These are phyloP conservation scores for Amaranthus palmeri DNA, from an alignment of 148 eudicot species.

Conservation along the genomic window DNA sequence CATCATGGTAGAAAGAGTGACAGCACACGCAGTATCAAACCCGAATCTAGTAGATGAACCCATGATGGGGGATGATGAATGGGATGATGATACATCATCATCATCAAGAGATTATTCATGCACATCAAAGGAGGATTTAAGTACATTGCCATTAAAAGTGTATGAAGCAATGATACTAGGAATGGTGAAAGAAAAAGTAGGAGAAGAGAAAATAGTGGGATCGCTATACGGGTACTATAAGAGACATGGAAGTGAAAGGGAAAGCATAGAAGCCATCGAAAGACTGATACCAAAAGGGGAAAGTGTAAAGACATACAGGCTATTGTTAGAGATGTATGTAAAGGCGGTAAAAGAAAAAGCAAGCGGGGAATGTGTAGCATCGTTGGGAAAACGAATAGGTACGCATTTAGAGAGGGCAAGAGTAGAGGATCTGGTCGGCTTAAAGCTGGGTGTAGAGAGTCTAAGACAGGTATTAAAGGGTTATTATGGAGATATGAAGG, in stretches of 20 bases:
- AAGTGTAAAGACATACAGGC: slow-evolving; percentile 25
- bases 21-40: slow-evolving; percentile 34
- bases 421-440: slow-evolving; percentile 54
- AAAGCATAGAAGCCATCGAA: slow-evolving; percentile 49
- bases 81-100: no score
- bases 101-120: not conserved
- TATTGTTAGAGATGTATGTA: slow-evolving; percentile 46
- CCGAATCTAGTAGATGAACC: slow-evolving; percentile 54
- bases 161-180: slow-evolving; percentile 40
- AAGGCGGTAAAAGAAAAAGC: slow-evolving; percentile 35
- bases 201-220: slow-evolving; percentile 37
- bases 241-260: slow-evolving; percentile 30
- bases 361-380: slow-evolving; percentile 30
- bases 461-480: slow-evolving; percentile 52
- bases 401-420: slow-evolving; percentile 46
- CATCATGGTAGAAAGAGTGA: slow-evolving; percentile 35
- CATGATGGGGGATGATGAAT: slow-evolving; percentile 4
- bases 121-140: slow-evolving; percentile 37
- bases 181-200: slow-evolving; percentile 38
- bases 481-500: slow-evolving; percentile 41
- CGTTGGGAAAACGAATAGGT: slow-evolving; percentile 57
- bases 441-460: slow-evolving; percentile 36
- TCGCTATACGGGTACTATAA: slow-evolving; percentile 42
- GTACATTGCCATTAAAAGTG: slow-evolving; percentile 37
- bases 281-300: slow-evolving; percentile 39